A percentile compares a stretch with the other conserved stretches of the same genome.
These are phyloP conservation scores for Fusarium sp. DNA, from an alignment of 2,329 filamentous ascomycete species.

Conservation along the genomic window DNA sequence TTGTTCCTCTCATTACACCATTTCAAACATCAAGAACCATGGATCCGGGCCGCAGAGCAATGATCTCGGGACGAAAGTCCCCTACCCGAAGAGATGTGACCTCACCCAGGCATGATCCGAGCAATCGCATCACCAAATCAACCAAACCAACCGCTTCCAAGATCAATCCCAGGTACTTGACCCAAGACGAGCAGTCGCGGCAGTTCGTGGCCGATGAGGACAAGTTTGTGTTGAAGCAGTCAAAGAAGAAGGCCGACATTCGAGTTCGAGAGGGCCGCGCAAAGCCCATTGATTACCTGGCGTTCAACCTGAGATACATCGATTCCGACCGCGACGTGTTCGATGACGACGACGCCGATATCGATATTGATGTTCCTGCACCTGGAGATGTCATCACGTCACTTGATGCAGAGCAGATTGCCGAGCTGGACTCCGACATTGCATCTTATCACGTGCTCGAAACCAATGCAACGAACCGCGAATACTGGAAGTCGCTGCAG, in stretches of 20 bases:
- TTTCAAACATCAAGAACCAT: slow-evolving; percentile 48
- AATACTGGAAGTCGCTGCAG: slow-evolving; percentile 94
- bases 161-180: slow-evolving; percentile 61
- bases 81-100: slow-evolving; percentile 60
- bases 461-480: slow-evolving; percentile 78
- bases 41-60: slow-evolving; percentile 65
- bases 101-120: slow-evolving; percentile 65
- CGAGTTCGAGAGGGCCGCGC: slow-evolving; percentile 91
- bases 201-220: slow-evolving; percentile 95
- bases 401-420: slow-evolving; percentile 73
- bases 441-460: slow-evolving; percentile 83
- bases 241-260: slow-evolving; percentile 97
- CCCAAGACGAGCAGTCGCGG: slow-evolving; percentile 80
- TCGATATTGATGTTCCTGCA: slow-evolving; percentile 78
- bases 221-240: slow-evolving; percentile 93
- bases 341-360: slow-evolving; percentile 83
- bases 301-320: slow-evolving; percentile 88
- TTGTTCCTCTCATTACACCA: slow-evolving; percentile 1
- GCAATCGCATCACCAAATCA: slow-evolving; percentile 66
- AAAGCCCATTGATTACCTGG: slow-evolving; percentile 92
- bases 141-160: slow-evolving; percentile 42
- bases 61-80: slow-evolving; percentile 62
- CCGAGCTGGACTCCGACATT: slow-evolving; percentile 85
- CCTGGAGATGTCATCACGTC: slow-evolving; percentile 84
- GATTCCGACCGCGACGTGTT: slow-evolving; percentile 87